Conservation (phyloP, 192 early-diverging fungal species). For the Irineochytrium annulatum region DNA sequence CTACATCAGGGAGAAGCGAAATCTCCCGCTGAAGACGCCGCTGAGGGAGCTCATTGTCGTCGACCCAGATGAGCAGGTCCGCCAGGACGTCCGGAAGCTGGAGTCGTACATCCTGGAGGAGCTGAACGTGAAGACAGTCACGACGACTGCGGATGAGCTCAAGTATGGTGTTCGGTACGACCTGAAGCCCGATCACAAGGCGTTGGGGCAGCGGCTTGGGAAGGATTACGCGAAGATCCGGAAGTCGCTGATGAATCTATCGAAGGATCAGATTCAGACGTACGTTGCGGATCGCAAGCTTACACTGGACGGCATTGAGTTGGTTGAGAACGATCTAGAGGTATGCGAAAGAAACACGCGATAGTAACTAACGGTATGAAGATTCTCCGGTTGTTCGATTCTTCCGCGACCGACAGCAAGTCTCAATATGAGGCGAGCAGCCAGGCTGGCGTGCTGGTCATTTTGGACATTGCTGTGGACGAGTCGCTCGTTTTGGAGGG, state of each 20-base stretch:
- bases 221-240: constrained; percentile 84
- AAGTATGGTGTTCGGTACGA: constrained; percentile 92
- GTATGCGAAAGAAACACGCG: too few species aligned
- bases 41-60: constrained; percentile 89
- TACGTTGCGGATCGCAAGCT: constrained; percentile 68
- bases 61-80: constrained; percentile 82
- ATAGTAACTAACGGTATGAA: too few species aligned
- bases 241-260: constrained; percentile 73
- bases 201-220: constrained; percentile 82
- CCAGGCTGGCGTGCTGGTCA: constrained; percentile 70
- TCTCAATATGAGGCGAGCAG: constrained; percentile 16
- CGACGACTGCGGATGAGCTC: constrained; percentile 84
- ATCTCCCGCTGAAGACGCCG: constrained; percentile 91
- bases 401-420: background rate
- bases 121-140: constrained; percentile 83
- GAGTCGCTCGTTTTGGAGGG: constrained; percentile 83
- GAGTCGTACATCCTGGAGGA: constrained; percentile 86
- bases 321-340: constrained; percentile 80
- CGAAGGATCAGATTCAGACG: constrained; percentile 73
- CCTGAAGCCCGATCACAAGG: constrained; percentile 85
- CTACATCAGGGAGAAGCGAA: constrained; percentile 84
- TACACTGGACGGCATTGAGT: constrained; percentile 71
- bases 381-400: constrained; percentile 4
- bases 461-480: constrained; percentile 82
- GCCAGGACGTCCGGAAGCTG: constrained; percentile 77